phyloP scores from a whole-genome alignment of 2,329 filamentous ascomycete genomes.

The Alternaria metachromatica region DNA sequence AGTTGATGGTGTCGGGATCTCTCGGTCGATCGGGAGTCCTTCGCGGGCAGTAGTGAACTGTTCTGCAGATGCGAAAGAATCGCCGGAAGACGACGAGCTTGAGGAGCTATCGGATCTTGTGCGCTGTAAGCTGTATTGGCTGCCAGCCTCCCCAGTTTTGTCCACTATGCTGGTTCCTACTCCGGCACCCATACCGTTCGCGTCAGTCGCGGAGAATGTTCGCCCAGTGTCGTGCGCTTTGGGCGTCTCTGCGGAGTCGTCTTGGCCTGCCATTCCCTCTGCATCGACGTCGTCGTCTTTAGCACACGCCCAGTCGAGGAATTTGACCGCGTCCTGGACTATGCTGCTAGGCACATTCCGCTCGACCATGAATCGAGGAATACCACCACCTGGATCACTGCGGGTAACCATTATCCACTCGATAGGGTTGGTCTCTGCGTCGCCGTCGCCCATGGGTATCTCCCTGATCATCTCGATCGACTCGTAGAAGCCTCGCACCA shows the following conservation, averaged over 20 bases:
- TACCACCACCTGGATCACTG: constrained; percentile 86
- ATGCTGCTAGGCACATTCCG: constrained; percentile 84
- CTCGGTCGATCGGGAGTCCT: constrained; percentile 31
- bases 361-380: constrained; percentile 91
- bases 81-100: constrained; percentile 31
- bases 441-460: constrained; percentile 63
- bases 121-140: constrained; percentile 24
- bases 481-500: constrained; percentile 86
- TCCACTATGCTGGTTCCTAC: constrained; percentile 48
- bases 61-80: constrained; percentile 53
- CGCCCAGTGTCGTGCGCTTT: constrained; percentile 24
- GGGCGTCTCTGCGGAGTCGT: constrained; percentile 15
- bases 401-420: constrained; percentile 95
- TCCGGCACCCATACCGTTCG: constrained; percentile 47
- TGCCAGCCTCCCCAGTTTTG: constrained; percentile 15
- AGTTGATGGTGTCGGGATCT: constrained; percentile 35
- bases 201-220: constrained; percentile 36
- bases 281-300: constrained; percentile 50
- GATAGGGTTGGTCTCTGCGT: constrained; percentile 68
- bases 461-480: constrained; percentile 91
- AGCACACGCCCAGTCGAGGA: constrained; percentile 76
- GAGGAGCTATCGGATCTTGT: constrained; percentile 37
- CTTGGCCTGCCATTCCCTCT: constrained; percentile 30
- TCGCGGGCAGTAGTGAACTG: constrained; percentile 49
- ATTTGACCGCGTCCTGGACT: constrained; percentile 78